Conservation (phyloP, 805 yeast species). For the Hanseniaspora thailandica region DNA sequence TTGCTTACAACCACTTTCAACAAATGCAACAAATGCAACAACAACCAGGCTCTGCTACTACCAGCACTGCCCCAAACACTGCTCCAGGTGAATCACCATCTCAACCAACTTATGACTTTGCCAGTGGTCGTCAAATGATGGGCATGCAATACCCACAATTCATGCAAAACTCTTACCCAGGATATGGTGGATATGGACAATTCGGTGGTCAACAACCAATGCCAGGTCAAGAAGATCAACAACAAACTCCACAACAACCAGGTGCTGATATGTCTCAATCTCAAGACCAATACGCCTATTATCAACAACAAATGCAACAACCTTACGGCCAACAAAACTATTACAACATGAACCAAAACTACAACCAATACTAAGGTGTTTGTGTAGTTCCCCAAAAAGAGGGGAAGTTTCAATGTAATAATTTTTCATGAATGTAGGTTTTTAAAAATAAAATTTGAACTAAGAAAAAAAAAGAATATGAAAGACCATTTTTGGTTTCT, state of each 20-base stretch:
- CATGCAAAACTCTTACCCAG: constrained; percentile 5
- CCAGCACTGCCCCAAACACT: constrained; percentile 25
- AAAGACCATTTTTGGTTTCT: too few species aligned
- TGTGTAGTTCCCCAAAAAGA: neutral
- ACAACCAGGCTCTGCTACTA: constrained; percentile 18
- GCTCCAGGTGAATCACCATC: constrained; percentile 20
- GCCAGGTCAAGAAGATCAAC: constrained; percentile 22
- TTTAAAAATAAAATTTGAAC: too few species aligned
- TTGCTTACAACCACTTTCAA: constrained; percentile 20
- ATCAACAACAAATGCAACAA: constrained; percentile 19
- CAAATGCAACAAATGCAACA: constrained; percentile 21
- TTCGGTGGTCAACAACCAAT: constrained; percentile 17
- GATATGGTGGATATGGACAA: constrained; percentile 1
- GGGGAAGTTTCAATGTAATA: too few species aligned
- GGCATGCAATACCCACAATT: constrained; percentile 11
- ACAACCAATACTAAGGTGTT: constrained; percentile 6
- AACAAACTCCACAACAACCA: constrained; percentile 21
- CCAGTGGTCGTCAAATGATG: constrained; percentile 20
- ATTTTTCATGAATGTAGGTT: neutral
- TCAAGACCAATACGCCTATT: constrained; percentile 12
- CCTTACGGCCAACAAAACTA: constrained; percentile 28
- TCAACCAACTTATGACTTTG: constrained; percentile 20
- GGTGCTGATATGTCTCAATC: constrained; percentile 21
- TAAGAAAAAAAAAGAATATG: too few species aligned
- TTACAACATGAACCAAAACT: constrained; percentile 26